phyloP scores from a whole-genome alignment of 2,329 filamentous ascomycete genomes.

The Phoma sp. region DNA sequence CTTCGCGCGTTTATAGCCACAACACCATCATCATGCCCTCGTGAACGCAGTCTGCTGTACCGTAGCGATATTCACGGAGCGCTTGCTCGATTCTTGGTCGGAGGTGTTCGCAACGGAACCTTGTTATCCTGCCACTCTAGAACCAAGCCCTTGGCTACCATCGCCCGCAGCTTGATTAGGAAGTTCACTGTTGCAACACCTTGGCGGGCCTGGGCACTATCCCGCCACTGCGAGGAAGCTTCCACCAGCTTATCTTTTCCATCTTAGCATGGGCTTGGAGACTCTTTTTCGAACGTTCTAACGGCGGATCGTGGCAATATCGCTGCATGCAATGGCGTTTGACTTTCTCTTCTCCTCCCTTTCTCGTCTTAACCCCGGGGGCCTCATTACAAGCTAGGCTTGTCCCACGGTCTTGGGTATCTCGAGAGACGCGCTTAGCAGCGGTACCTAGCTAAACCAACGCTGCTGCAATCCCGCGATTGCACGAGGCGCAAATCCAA shows the following conservation, averaged over 20 bases:
- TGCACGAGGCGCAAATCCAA: constrained; percentile 21
- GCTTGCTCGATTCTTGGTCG: constrained; percentile 18
- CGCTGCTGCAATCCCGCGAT: constrained; percentile 20
- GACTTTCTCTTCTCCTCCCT: constrained; percentile 27
- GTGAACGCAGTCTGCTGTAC: constrained; percentile 3
- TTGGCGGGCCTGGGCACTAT: constrained; percentile 24
- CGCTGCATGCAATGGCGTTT: constrained; percentile 21
- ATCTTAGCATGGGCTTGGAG: constrained; percentile 31
- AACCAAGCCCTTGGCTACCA: constrained; percentile 31
- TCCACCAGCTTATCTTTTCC: constrained; percentile 28
- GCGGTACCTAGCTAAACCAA: constrained; percentile 18
- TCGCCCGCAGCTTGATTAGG: constrained; percentile 14
- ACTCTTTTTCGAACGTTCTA: constrained; percentile 29
- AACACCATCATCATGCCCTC: neutral
- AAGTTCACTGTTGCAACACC: constrained; percentile 15
- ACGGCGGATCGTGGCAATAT: constrained; percentile 18
- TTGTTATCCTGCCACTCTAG: constrained; percentile 20
- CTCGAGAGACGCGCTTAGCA: constrained; percentile 29
- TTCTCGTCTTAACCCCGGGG: constrained; percentile 25
- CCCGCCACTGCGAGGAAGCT: constrained; percentile 18
- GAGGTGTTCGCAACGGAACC: constrained; percentile 19
- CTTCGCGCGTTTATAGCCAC: neutral
- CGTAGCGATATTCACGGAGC: constrained; percentile 8
- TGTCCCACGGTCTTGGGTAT: constrained; percentile 29
- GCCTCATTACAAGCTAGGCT: constrained; percentile 16